Evolutionary conservation across 2,329 filamentous ascomycete species (phyloP).

Genomic region (Leptoxyphium fumago): DNA sequence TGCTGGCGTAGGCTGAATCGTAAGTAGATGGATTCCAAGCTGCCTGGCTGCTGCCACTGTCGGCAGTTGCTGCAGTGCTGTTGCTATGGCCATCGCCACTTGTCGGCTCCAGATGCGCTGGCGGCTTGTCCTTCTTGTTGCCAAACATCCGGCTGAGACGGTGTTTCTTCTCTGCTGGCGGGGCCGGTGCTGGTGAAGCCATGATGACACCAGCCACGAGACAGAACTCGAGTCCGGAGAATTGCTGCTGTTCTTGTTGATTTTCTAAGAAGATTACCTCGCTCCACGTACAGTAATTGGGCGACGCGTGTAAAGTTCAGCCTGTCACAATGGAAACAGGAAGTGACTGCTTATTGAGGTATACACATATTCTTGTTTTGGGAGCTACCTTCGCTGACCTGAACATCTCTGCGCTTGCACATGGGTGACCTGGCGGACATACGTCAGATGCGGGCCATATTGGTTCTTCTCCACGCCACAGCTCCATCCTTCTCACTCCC

Average conservation of each 20-base stretch:
- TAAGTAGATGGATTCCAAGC: neutral
- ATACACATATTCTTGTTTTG: too few relatives aligned
- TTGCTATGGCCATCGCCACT: neutral
- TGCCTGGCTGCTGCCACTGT: neutral
- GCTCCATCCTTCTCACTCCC: neutral
- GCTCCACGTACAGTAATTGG: too few relatives aligned
- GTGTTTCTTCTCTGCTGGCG: conserved; percentile 3
- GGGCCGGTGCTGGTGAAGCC: neutral
- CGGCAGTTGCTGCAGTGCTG: neutral
- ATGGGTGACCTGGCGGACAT: neutral
- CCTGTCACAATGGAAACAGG: too few relatives aligned
- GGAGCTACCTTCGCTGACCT: too few relatives aligned
- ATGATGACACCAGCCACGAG: neutral
- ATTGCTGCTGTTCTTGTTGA: too few relatives aligned
- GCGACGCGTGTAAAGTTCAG: too few relatives aligned
- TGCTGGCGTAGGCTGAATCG: conserved; percentile 14
- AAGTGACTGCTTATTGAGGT: too few relatives aligned
- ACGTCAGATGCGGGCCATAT: neutral
- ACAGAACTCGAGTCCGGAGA: too few relatives aligned
- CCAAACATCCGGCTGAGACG: conserved; percentile 11
- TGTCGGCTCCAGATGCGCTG: neutral
- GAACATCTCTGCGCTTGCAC: too few relatives aligned
- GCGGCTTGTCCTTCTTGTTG: conserved; percentile 6
- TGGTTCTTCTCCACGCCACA: neutral
- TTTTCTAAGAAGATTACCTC: too few relatives aligned